Evolutionary conservation across 805 yeast species (phyloP), one percentile per base, ranked within the genome.

Genomic region (Dipodascus albidus): DNA sequence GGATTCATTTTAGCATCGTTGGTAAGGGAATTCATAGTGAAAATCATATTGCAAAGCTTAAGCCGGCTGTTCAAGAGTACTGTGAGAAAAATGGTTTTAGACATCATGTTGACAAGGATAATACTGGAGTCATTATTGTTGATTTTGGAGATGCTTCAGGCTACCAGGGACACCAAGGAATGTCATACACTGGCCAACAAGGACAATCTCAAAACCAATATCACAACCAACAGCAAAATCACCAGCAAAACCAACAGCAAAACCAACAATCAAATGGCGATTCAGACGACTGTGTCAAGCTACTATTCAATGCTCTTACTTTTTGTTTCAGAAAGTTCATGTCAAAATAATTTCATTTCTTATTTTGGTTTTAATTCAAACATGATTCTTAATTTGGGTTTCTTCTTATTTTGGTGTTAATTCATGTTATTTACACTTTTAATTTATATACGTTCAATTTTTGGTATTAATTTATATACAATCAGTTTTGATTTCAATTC

Each of bases 21-120:
- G 98, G 98, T 8, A 91, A 91, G 68, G 98, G 97, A 4, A 64
- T 81, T 47, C 98, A 90, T 66, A 87, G 96, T 0, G 74, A 76
- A 52, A 74, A 81, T 59, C 95, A 95, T 14, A 78, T 87, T 52
- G 90, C 96, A 47, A 90, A 89, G 67, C 69, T 91, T 60, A 86
- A 84, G 67, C 97, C 97, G 1, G 96, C 96, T 0, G 80, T 89
- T 19, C 93, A 87, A 63, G 76, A 79, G 50, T 69, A 87, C 63
- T 88, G 96, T 67, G 64, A 70, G 33, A 85, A 87, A 60, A 79
- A 83, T 47, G 71, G 79, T 23, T 74, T 90, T 58, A 76, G 68
- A 24, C 79, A 78, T 58, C 73, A 79, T 59, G 73, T 85, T 35
- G 91, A 89, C 60, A 73, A 74, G 1, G 77, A 83, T 52, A 91